A percentile compares a stretch with the other conserved stretches of the same genome.
Evolutionary conservation across 192 early-diverging fungal species (phyloP).

Genomic region (Rhizophagus clarus): DNA sequence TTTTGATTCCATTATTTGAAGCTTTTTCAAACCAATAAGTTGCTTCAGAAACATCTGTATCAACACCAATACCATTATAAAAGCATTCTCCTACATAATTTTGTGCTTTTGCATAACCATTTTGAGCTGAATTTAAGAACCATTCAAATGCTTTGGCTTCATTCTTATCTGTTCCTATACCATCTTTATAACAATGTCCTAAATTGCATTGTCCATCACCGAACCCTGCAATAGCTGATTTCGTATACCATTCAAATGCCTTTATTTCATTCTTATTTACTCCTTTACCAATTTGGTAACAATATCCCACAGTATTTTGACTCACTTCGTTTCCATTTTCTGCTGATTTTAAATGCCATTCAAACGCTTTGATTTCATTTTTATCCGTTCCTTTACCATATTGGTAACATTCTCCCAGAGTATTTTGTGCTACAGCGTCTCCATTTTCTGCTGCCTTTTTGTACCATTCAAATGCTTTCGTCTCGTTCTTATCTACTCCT

Average conservation of each 20-base stretch:
- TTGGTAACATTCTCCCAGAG: no score
- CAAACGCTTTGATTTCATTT: no score
- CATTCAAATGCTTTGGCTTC: background rate
- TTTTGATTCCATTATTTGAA: no score
- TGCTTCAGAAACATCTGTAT: background rate
- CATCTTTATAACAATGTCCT: background rate
- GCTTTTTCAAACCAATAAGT: no score
- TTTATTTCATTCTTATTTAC: background rate
- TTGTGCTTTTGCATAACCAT: background rate
- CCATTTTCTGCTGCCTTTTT: background rate
- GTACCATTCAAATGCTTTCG: background rate
- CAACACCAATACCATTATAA: background rate
- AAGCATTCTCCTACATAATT: background rate
- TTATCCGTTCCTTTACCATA: no score
- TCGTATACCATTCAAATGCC: background rate
- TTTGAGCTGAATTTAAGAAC: background rate
- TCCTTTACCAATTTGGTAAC: background rate
- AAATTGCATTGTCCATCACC: background rate
- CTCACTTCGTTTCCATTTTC: no score
- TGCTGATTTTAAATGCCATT: no score
- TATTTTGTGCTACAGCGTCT: no score
- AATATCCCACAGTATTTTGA: background rate
- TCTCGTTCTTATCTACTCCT: background rate
- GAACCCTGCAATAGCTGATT: background rate
- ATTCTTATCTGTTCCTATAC: background rate